Evolutionary conservation across 2,329 filamentous ascomycete species (phyloP).

Genomic region (Cryoendolithus antarcticus): DNA sequence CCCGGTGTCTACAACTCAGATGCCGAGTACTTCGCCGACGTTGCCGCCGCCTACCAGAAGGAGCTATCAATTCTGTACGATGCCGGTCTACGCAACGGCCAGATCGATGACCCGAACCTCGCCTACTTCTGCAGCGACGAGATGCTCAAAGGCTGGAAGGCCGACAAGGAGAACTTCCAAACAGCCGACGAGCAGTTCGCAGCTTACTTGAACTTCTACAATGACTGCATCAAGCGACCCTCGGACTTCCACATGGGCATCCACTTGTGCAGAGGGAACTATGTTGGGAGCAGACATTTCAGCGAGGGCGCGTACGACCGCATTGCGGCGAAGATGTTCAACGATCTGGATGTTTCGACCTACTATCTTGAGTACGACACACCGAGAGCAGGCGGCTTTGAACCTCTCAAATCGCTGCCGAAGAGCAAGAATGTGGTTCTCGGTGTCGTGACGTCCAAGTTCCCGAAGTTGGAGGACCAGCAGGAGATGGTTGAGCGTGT

Average conservation of each 20-base stretch:
- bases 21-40: slow-evolving; percentile 36
- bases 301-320: slow-evolving; percentile 35
- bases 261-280: slow-evolving; percentile 53
- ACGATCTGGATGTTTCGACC: slow-evolving; percentile 22
- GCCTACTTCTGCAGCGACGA: slow-evolving; percentile 58
- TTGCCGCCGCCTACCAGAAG: slow-evolving; percentile 34
- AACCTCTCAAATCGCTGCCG: slow-evolving; percentile 32
- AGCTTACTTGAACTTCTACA: slow-evolving; percentile 66
- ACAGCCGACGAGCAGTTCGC: slow-evolving; percentile 60
- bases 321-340: slow-evolving; percentile 29
- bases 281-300: slow-evolving; percentile 35
- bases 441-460: slow-evolving; percentile 35
- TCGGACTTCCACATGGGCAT: slow-evolving; percentile 64
- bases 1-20: slow-evolving; percentile 34
- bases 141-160: slow-evolving; percentile 58
- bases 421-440: slow-evolving; percentile 36
- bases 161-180: slow-evolving; percentile 54
- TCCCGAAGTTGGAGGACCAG: slow-evolving; percentile 33
- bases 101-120: slow-evolving; percentile 38
- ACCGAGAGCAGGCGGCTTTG: slow-evolving; percentile 35
- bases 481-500: slow-evolving; percentile 36
- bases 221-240: slow-evolving; percentile 49
- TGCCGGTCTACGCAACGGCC: slow-evolving; percentile 35
- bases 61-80: slow-evolving; percentile 35
- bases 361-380: slow-evolving; percentile 34